phyloP scores from a whole-genome alignment of 345 rosid genomes.

The Sonneratia alba region DNA sequence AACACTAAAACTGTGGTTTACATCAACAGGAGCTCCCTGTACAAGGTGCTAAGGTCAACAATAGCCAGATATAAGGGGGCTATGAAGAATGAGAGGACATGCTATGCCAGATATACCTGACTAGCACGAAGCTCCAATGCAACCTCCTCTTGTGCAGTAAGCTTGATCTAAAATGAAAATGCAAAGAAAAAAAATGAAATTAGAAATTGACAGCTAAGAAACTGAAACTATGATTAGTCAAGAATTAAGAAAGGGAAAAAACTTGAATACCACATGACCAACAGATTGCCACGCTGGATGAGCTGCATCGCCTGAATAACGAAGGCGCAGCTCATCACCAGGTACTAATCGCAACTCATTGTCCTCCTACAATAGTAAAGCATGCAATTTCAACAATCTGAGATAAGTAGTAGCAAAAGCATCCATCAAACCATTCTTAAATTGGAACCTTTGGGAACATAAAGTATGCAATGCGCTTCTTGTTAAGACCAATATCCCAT shows the following conservation, averaged over 20 bases:
- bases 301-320: slow-evolving; percentile 93
- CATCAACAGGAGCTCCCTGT: slow-evolving; percentile 93
- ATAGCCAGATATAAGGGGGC: neutral
- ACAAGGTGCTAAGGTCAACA: slow-evolving; percentile 13
- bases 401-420: neutral
- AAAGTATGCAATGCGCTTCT: slow-evolving; percentile 90
- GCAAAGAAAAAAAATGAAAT: neutral
- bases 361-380: slow-evolving; percentile 61
- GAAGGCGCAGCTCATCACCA: slow-evolving; percentile 91
- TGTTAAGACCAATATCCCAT: slow-evolving; percentile 98
- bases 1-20: slow-evolving; percentile 91
- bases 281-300: slow-evolving; percentile 99
- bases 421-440: neutral
- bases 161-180: slow-evolving; percentile 57
- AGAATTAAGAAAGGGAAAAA: neutral
- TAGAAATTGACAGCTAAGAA: neutral
- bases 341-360: slow-evolving; percentile 95
- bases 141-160: slow-evolving; percentile 97
- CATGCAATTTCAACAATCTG: slow-evolving; percentile 11
- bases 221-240: neutral
- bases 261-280: slow-evolving; percentile 84
- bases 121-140: slow-evolving; percentile 98
- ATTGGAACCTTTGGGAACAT: slow-evolving; percentile 80
- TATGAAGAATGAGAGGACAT: slow-evolving; percentile 2
- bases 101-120: slow-evolving; percentile 47